Evolutionary conservation across 768 basidiomycete genomes (phyloP).

Genomic region (Tremella yokohamensis): DNA sequence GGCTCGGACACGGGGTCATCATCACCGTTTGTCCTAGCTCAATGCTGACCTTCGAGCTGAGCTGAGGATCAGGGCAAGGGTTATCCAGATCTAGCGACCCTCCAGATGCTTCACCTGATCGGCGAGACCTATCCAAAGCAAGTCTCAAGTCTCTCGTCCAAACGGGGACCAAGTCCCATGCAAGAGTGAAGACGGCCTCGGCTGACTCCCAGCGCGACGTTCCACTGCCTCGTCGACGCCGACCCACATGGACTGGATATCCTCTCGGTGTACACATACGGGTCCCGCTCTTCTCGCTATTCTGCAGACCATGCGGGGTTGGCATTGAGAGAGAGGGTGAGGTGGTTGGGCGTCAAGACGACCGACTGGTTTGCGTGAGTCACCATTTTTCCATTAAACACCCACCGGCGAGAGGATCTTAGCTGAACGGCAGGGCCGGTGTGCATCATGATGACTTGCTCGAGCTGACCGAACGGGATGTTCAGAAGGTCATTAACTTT

Average conservation of each 20-base stretch:
- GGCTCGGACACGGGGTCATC: slow-evolving; percentile 67
- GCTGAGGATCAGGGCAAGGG: slow-evolving; percentile 73
- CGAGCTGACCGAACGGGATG: slow-evolving; percentile 52
- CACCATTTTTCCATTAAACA: neutral
- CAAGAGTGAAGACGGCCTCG: neutral
- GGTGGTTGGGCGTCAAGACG: slow-evolving; percentile 75
- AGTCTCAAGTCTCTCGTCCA: slow-evolving; percentile 18
- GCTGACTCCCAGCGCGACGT: slow-evolving; percentile 61
- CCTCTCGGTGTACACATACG: slow-evolving; percentile 77
- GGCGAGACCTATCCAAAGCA: slow-evolving; percentile 65
- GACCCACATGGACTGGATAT: slow-evolving; percentile 94
- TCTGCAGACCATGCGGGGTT: slow-evolving; percentile 62
- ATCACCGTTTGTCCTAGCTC: slow-evolving; percentile 62
- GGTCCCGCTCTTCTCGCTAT: slow-evolving; percentile 67
- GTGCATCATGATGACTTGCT: slow-evolving; percentile 63
- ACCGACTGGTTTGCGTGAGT: slow-evolving; percentile 66
- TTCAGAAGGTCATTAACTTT: slow-evolving; percentile 33
- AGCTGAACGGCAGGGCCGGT: slow-evolving; percentile 55
- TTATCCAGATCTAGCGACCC: slow-evolving; percentile 89
- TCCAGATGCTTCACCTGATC: slow-evolving; percentile 73
- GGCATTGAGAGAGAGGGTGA: slow-evolving; percentile 61
- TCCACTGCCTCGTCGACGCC: slow-evolving; percentile 77
- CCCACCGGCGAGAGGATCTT: neutral
- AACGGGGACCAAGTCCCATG: neutral
- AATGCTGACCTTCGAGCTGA: slow-evolving; percentile 3